These are phyloP conservation scores for Volvox reticuliferus DNA, from an alignment of 139 green algal genomes.

Conservation along the genomic window DNA sequence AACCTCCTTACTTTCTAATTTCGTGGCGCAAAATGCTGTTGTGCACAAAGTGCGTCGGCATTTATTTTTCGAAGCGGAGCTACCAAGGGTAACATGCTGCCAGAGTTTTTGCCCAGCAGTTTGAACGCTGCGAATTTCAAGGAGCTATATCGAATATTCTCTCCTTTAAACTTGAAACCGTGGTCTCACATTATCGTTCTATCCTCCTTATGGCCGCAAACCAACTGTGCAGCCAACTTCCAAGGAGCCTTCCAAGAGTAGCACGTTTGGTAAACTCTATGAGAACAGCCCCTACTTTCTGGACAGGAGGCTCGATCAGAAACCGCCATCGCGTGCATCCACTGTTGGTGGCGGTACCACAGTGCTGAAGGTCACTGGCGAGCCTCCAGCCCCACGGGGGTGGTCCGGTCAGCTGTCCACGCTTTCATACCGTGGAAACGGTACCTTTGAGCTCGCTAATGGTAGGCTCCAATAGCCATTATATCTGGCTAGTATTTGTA, in stretches of 20 bases:
- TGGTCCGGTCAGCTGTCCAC: conserved; percentile 18
- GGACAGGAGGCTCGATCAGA: conserved; percentile 18
- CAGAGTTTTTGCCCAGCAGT: too few species aligned
- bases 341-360: background rate
- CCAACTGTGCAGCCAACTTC: conserved; percentile 6
- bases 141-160: too few species aligned
- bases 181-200: background rate
- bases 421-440: conserved; percentile 12
- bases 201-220: background rate
- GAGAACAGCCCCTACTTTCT: conserved; percentile 35
- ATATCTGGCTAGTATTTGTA: too few species aligned
- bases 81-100: too few species aligned
- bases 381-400: background rate
- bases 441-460: conserved; percentile 29
- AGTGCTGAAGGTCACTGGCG: background rate
- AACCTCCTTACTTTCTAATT: too few species aligned
- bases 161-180: too few species aligned
- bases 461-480: background rate
- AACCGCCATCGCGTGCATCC: background rate
- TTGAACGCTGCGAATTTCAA: too few species aligned
- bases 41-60: too few species aligned
- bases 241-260: conserved; percentile 21
- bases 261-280: conserved; percentile 40
- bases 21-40: too few species aligned
- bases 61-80: too few species aligned